Evolutionary conservation across 1,284 basidiomycete species (phyloP).

Genomic region (Trametes pubescens): DNA sequence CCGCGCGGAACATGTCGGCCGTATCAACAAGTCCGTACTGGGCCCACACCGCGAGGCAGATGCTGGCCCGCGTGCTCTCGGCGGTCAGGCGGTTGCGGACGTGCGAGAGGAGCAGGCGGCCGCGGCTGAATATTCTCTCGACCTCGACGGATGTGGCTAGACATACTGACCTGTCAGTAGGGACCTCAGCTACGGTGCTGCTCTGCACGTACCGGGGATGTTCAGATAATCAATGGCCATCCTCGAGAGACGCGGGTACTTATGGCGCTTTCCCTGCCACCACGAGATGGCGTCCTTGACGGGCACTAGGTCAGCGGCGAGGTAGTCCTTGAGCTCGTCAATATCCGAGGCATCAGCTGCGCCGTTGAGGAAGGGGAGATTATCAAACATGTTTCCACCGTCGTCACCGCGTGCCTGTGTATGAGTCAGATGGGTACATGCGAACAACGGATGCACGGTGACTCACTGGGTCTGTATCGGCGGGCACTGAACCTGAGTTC

Average conservation of each 20-base stretch:
- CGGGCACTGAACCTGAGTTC: neutral
- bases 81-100: conserved; percentile 31
- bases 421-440: neutral
- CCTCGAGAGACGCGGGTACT: conserved; percentile 39
- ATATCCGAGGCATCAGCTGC: too few species aligned
- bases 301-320: conserved; percentile 31
- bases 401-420: neutral
- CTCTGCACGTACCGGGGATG: conserved; percentile 44
- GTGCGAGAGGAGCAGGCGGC: conserved; percentile 34
- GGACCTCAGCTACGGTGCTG: neutral
- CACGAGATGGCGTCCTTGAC: conserved; percentile 33
- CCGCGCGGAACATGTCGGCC: neutral
- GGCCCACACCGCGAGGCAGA: conserved; percentile 39
- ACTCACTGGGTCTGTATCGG: too few species aligned
- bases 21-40: neutral
- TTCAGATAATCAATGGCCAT: conserved; percentile 45
- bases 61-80: conserved; percentile 33
- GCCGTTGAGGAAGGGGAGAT: neutral
- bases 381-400: conserved; percentile 4
- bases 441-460: too few species aligned
- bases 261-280: conserved; percentile 20
- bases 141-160: conserved; percentile 34
- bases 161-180: neutral
- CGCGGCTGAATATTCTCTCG: conserved; percentile 39
- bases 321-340: conserved; percentile 38